Evolutionary conservation across 768 basidiomycete species (phyloP), one percentile per base, ranked within the genome.

Genomic region (Symmetrospora coprosmae): DNA sequence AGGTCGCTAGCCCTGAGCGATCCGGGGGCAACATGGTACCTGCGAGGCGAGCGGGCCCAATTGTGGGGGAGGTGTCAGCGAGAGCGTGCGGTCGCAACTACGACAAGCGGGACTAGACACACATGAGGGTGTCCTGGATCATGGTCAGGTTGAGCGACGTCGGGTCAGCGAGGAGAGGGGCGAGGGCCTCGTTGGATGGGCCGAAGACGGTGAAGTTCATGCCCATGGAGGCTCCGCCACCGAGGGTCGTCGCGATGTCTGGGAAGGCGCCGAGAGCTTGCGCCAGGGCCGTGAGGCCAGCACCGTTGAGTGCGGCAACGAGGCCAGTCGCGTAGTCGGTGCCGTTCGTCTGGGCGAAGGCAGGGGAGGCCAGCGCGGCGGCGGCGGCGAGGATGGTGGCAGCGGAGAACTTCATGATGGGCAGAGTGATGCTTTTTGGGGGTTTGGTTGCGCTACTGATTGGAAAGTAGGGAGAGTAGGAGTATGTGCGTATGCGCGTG

Each of bases 11-110:
- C 53, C 28, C 62, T 59, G 60, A 70, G 63, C 19, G 70, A 64
- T 39, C 68, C 70, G 66, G 73, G 71, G 48, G 72, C 61, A 66
- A 74, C 67, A 66, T 69, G 68, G 59, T 67, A 66, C 23, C n/a
- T n/a, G n/a, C n/a, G n/a, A n/a, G n/a, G n/a, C n/a, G n/a, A n/a
- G n/a, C n/a, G n/a, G n/a, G n/a, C n/a, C n/a, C n/a, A n/a, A n/a
- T n/a, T n/a, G n/a, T n/a, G 27, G 25, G 6, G 48, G 58, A 31
- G 11, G 39, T 40, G n/a, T 48, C 8, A 30, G 48, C 48, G 11
- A 63, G 40, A 50, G 48, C 33, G 48, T 30, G 6, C 17, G 6
- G 47, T 62, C 33, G 38, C 47, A 43, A 8, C 33, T 43, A 3
- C 43, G 47, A 14, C 38, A 30, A 25, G 34, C 38, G 9, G 48